Evolutionary conservation across 2,329 filamentous ascomycete species (phyloP).

Genomic region (Venturia carpophila): DNA sequence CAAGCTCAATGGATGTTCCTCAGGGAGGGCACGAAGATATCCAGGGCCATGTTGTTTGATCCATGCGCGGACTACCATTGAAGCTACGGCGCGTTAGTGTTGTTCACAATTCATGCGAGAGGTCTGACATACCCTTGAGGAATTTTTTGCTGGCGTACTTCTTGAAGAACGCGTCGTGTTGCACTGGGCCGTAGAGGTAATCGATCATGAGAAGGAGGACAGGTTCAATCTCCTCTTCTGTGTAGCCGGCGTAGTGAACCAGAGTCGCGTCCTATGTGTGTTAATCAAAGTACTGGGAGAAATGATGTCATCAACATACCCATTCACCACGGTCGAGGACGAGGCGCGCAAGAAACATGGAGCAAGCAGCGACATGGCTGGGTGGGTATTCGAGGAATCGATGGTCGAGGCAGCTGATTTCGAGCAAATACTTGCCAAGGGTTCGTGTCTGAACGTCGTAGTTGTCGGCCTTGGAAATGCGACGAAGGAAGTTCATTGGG

Average conservation of each 20-base stretch:
- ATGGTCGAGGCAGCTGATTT: constrained; percentile 92
- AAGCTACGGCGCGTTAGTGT: constrained; percentile 50
- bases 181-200: constrained; percentile 82
- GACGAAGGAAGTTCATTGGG: constrained; percentile 98
- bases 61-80: constrained; percentile 86
- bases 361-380: constrained; percentile 80
- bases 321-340: constrained; percentile 88
- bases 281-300: constrained; percentile 23
- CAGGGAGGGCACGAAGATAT: constrained; percentile 18
- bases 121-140: constrained; percentile 68
- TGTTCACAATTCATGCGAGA: constrained; percentile 21
- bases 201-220: constrained; percentile 94
- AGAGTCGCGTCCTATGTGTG: constrained; percentile 60
- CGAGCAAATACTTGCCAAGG: constrained; percentile 93
- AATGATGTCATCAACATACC: constrained; percentile 48
- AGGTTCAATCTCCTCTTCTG: constrained; percentile 84
- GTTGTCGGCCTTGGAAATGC: constrained; percentile 98
- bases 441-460: constrained; percentile 98
- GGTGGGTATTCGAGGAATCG: constrained; percentile 85
- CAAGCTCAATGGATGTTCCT: constrained; percentile 15
- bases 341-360: constrained; percentile 89
- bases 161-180: constrained; percentile 97
- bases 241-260: constrained; percentile 86
- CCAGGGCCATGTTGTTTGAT: constrained; percentile 62
- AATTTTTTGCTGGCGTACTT: constrained; percentile 99